Base-by-base conservation (phyloP, 192 early-diverging fungal species). In the Cetraspora pellucida region DNA sequence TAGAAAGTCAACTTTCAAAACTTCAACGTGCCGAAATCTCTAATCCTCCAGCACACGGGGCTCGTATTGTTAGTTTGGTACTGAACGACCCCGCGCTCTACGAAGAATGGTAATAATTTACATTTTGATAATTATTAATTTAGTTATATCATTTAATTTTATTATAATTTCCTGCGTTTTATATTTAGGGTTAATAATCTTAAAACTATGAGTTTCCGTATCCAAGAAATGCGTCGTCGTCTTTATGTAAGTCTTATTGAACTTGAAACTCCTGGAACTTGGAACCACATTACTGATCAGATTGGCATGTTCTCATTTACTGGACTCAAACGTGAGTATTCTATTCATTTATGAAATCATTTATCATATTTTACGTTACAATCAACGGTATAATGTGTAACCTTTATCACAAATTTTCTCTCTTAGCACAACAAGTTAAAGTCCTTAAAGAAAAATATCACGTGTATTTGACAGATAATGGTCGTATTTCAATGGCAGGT, bases 231-330 rank as follows among this genome's bases (percentile, higher is more conserved):
- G 97, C 91, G 97, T 66, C 71, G 89, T 64, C 78, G 81, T 31
- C 83, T 96, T 44, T 89, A 87, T 49, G 83, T 86, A 45, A 82
- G 87, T 58, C 86, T 99, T 37, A 82, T 80, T 1, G 84, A 88
- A 28, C 82, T 96, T 54, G 85, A 89, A 23, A 99, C 96, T 9
- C 96, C 96, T 10, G 96, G 96, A 10, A 91, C 88, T 58, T 99
- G 97, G 97, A 90, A 95, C 76, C 97, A 99, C 72, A 97, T 99
- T 79, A 79, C 89, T 8, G 90, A 92, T 65, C 97, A 99, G 83
- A 97, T 98, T 79, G 97, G 97, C 78, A 99, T 99, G 97, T 99
- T 99, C 82, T 93, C 92, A 25, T 99, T 91, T 84, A 98, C 97
- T 2, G 97, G 97, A 17, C 83, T 98, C 70, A 89, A 74, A 55